Evolutionary conservation across 108 stramenopile species (phyloP).

Genomic region (Tribonema minus): DNA sequence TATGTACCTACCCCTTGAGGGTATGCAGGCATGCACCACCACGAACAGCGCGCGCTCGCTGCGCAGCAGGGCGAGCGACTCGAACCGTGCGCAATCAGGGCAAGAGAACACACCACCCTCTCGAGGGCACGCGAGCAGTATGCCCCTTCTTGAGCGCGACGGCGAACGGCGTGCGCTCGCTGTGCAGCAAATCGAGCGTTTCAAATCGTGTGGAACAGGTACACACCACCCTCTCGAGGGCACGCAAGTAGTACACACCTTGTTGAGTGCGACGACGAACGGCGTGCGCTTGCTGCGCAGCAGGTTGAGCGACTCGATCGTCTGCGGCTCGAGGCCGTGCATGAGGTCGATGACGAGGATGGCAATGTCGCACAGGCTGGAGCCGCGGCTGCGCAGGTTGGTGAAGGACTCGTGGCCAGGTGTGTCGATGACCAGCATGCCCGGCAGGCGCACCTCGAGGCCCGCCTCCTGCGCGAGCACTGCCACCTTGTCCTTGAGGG

Average conservation of each 20-base stretch:
- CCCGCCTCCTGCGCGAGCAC: not conserved
- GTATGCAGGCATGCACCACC: too few species aligned
- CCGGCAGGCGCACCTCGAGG: constrained; percentile 71
- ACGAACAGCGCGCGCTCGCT: too few species aligned
- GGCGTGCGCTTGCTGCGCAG: constrained; percentile 81
- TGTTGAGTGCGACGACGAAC: constrained; percentile 97
- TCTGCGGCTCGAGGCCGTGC: constrained; percentile 99
- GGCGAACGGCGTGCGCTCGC: constrained; percentile 88
- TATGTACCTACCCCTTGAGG: too few species aligned
- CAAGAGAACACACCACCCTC: too few species aligned
- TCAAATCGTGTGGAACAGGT: too few species aligned
- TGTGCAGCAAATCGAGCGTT: constrained; percentile 85
- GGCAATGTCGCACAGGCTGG: constrained; percentile 94
- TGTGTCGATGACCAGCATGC: constrained; percentile 96
- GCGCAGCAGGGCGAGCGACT: too few species aligned
- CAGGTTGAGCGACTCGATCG: constrained; percentile 96
- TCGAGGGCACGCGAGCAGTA: too few species aligned
- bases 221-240: too few species aligned
- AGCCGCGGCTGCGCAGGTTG: constrained; percentile 92
- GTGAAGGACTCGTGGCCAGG: constrained; percentile 98
- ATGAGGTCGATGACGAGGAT: constrained; percentile 98
- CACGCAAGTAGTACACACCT: constrained; percentile 59
- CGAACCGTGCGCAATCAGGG: too few species aligned
- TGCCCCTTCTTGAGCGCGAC: constrained; percentile 94
- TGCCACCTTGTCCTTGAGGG: constrained; percentile 16